phyloP scores from a whole-genome alignment of 148 eudicot species.

The Cornus controversa region DNA sequence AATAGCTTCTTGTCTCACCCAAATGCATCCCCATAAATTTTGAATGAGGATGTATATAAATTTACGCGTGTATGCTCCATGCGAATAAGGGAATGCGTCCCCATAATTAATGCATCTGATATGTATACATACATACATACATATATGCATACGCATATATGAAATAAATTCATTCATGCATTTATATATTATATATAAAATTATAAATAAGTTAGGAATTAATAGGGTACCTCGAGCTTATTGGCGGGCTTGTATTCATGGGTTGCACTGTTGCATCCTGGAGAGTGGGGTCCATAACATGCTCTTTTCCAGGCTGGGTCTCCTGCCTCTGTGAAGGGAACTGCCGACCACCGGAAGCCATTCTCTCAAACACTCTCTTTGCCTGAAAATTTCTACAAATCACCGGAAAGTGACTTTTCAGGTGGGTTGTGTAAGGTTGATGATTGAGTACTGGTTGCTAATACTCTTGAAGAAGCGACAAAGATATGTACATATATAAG shows the following conservation, averaged over 20 bases:
- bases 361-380: slow-evolving; percentile 4
- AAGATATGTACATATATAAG: neutral
- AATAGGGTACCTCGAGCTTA: slow-evolving; percentile 49
- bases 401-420: neutral
- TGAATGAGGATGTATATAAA: too few species aligned
- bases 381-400: neutral
- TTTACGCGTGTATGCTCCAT: too few species aligned
- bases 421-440: neutral
- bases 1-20: too few species aligned
- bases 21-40: too few species aligned
- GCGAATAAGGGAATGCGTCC: too few species aligned
- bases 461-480: neutral
- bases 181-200: too few species aligned
- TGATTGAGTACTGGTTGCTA: neutral
- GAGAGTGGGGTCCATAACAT: slow-evolving; percentile 73
- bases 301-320: slow-evolving; percentile 76
- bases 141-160: too few species aligned
- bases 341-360: slow-evolving; percentile 43
- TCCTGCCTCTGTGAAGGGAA: slow-evolving; percentile 73
- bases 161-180: too few species aligned
- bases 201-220: neutral
- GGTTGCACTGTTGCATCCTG: slow-evolving; percentile 15
- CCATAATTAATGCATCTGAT: too few species aligned
- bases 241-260: slow-evolving; percentile 53
- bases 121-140: too few species aligned